These are phyloP conservation scores for Aspergillus felis DNA, from an alignment of 2,329 filamentous ascomycete genomes.

Conservation along the genomic window DNA sequence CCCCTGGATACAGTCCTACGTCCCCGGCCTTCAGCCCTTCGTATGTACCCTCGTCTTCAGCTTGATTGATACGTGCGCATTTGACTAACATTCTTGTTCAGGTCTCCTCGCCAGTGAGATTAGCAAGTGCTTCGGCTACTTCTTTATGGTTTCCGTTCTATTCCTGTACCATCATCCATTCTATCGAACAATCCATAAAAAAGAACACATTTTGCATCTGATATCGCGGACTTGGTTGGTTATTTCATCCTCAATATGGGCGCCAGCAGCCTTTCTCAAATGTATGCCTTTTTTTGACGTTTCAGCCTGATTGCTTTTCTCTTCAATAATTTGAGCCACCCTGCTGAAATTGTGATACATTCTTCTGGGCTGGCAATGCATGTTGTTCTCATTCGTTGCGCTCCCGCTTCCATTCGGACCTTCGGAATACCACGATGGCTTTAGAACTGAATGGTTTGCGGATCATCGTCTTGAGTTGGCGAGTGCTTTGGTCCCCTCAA, in stretches of 20 bases:
- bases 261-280: slow-evolving; percentile 22
- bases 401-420: slow-evolving; percentile 2
- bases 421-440: slow-evolving; percentile 24
- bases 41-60: slow-evolving; percentile 25
- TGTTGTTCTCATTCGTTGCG: slow-evolving; percentile 12
- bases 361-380: slow-evolving; percentile 22
- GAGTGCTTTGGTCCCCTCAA: slow-evolving; percentile 12
- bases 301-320: slow-evolving; percentile 15
- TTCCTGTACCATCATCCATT: slow-evolving; percentile 39
- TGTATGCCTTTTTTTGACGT: slow-evolving; percentile 29
- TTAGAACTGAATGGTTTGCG: slow-evolving; percentile 15
- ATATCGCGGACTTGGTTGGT: slow-evolving; percentile 37
- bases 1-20: slow-evolving; percentile 43
- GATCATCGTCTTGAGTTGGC: neutral
- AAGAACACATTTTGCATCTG: slow-evolving; percentile 36
- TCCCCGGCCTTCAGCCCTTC: slow-evolving; percentile 43
- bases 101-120: slow-evolving; percentile 41
- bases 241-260: slow-evolving; percentile 35
- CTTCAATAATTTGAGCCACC: slow-evolving; percentile 21
- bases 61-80: neutral
- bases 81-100: slow-evolving; percentile 19
- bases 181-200: slow-evolving; percentile 24
- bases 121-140: slow-evolving; percentile 17
- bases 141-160: slow-evolving; percentile 22
- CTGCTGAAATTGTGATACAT: slow-evolving; percentile 30